phyloP scores from a whole-genome alignment of 2,329 filamentous ascomycete genomes.

The Fusarium miscanthi region DNA sequence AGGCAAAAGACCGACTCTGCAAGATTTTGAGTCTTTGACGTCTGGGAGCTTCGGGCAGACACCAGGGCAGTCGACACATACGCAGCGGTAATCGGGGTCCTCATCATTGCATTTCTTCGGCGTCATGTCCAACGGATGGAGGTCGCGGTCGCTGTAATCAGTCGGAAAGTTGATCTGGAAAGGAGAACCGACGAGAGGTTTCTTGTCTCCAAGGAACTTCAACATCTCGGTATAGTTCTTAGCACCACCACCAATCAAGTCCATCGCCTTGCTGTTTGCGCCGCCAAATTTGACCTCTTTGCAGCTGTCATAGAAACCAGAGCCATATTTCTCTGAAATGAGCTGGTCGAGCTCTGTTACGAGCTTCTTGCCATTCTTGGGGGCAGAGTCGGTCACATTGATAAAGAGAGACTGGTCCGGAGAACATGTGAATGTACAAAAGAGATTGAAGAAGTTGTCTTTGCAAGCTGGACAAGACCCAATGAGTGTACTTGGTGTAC shows the following conservation, averaged over 20 bases:
- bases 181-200: conserved; percentile 83
- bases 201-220: conserved; percentile 93
- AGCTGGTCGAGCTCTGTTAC: conserved; percentile 93
- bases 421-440: conserved; percentile 98
- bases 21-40: conserved; percentile 76
- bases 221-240: conserved; percentile 89
- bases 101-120: conserved; percentile 91
- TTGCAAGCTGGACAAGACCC: conserved; percentile 96
- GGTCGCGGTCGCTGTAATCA: conserved; percentile 71
- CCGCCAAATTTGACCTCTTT: conserved; percentile 99
- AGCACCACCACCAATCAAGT: conserved; percentile 94
- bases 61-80: conserved; percentile 90
- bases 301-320: conserved; percentile 94
- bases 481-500: conserved; percentile 88
- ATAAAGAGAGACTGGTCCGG: conserved; percentile 95
- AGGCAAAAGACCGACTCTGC: conserved; percentile 86
- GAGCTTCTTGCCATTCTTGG: conserved; percentile 68
- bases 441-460: conserved; percentile 97
- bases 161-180: conserved; percentile 96
- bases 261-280: conserved; percentile 92
- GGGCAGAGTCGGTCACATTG: conserved; percentile 83
- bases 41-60: conserved; percentile 86
- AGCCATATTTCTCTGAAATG: conserved; percentile 84
- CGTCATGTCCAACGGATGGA: conserved; percentile 76
- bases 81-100: conserved; percentile 86